phyloP scores from a whole-genome alignment of 768 basidiomycete genomes.

The Amanita pallidorosea region DNA sequence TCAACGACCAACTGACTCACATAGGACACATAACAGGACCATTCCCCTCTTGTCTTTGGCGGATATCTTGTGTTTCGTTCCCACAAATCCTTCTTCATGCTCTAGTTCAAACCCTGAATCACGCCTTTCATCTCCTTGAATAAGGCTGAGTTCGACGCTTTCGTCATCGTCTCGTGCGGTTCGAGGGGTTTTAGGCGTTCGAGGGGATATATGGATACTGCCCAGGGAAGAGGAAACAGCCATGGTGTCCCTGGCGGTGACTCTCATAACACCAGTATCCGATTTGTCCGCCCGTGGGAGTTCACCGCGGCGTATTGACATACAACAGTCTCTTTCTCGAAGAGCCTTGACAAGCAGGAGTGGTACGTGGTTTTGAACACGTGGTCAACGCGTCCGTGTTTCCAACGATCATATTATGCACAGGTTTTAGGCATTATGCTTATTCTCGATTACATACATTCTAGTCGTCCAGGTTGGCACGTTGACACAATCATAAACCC shows the following conservation, averaged over 20 bases:
- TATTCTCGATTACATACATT: too few relatives aligned
- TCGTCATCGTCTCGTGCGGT: conserved; percentile 30
- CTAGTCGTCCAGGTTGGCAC: too few relatives aligned
- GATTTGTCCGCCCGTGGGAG: conserved; percentile 6
- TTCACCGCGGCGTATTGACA: conserved; percentile 17
- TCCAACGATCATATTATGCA: too few relatives aligned
- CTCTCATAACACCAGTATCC: conserved; percentile 26
- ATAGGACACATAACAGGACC: conserved; percentile 75
- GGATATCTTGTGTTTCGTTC: conserved; percentile 42
- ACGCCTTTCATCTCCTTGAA: conserved; percentile 45
- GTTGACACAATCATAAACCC: too few relatives aligned
- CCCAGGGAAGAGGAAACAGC: conserved; percentile 48
- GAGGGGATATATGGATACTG: conserved; percentile 48
- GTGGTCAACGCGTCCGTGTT: conserved; percentile 1
- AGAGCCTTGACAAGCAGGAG: background rate
- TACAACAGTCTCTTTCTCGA: conserved; percentile 9
- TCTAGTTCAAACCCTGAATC: conserved; percentile 31
- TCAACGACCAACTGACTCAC: conserved; percentile 35
- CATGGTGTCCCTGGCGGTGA: conserved; percentile 30
- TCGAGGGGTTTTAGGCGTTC: conserved; percentile 32
- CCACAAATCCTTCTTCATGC: conserved; percentile 23
- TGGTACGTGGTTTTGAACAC: background rate
- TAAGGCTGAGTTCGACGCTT: conserved; percentile 50
- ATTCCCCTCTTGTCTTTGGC: conserved; percentile 77
- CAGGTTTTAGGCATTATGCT: too few relatives aligned